Percentiles rank a stretch among this genome's conserved stretches.
Conservation (phyloP, 768 basidiomycete genomes). For the Pleurotus sapidus region DNA sequence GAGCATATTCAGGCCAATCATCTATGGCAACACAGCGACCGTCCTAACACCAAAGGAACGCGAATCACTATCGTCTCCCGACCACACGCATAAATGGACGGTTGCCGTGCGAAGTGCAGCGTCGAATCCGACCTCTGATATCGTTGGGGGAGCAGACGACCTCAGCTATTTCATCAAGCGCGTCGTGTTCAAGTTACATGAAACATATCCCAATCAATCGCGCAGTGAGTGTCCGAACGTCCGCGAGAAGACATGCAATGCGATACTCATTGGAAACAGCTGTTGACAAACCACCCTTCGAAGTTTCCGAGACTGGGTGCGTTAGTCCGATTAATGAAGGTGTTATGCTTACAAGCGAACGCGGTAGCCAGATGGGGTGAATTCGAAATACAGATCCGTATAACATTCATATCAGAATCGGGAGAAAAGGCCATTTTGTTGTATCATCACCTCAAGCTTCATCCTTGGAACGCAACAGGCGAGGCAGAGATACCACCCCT, state of each 20-base stretch:
- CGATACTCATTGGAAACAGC: slow-evolving; percentile 40
- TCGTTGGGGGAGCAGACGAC: slow-evolving; percentile 90
- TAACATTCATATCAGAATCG: slow-evolving; percentile 86
- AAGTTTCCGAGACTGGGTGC: slow-evolving; percentile 93
- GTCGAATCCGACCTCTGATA: slow-evolving; percentile 65
- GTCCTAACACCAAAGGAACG: slow-evolving; percentile 75
- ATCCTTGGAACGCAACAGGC: slow-evolving; percentile 72
- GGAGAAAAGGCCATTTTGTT: slow-evolving; percentile 87
- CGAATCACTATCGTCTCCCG: slow-evolving; percentile 48
- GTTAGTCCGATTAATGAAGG: slow-evolving; percentile 12
- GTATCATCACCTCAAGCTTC: slow-evolving; percentile 94
- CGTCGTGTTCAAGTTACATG: slow-evolving; percentile 96
- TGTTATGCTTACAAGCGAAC: neutral
- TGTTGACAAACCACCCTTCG: slow-evolving; percentile 91
- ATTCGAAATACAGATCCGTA: slow-evolving; percentile 92
- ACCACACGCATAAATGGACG: slow-evolving; percentile 96
- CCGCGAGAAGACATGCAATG: neutral
- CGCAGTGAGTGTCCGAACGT: slow-evolving; percentile 60
- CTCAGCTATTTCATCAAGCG: slow-evolving; percentile 90
- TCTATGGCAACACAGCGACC: slow-evolving; percentile 92
- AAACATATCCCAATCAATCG: slow-evolving; percentile 89
- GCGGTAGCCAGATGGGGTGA: slow-evolving; percentile 80
- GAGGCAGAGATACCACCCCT: slow-evolving; percentile 68
- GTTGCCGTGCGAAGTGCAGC: slow-evolving; percentile 91
- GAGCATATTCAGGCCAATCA: slow-evolving; percentile 84